These are phyloP conservation scores for Talaromyces sp. DNA, from an alignment of 2,329 filamentous ascomycete species.

Conservation along the genomic window DNA sequence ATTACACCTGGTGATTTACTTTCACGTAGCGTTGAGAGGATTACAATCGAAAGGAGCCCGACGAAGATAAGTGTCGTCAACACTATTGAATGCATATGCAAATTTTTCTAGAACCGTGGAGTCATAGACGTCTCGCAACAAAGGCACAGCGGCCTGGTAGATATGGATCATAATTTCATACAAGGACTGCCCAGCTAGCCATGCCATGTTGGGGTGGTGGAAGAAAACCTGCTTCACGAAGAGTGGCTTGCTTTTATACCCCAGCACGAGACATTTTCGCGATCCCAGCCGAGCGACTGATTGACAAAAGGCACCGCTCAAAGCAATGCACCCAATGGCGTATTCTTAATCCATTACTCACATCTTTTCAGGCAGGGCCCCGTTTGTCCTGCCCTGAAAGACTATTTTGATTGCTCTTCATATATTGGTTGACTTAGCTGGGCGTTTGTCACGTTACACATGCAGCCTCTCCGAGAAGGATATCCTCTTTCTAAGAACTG, in stretches of 20 bases:
- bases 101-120: background rate
- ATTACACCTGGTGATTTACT: too few relatives aligned
- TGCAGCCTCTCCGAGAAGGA: too few relatives aligned
- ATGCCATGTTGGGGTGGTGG: background rate
- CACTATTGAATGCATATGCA: background rate
- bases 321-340: background rate
- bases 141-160: background rate
- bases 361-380: background rate
- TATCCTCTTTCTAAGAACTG: too few relatives aligned
- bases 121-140: background rate
- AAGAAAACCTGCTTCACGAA: background rate
- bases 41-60: too few relatives aligned
- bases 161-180: background rate
- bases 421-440: background rate
- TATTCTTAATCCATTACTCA: background rate
- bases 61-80: background rate
- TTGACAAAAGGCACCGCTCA: background rate
- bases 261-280: background rate
- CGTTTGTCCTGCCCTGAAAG: background rate
- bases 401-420: background rate
- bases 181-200: background rate
- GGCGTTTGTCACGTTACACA: background rate
- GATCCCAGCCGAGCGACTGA: background rate
- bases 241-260: background rate
- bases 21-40: too few relatives aligned